Conservation (phyloP, 306 rosid species). For the Pterocarpus santalinus region DNA sequence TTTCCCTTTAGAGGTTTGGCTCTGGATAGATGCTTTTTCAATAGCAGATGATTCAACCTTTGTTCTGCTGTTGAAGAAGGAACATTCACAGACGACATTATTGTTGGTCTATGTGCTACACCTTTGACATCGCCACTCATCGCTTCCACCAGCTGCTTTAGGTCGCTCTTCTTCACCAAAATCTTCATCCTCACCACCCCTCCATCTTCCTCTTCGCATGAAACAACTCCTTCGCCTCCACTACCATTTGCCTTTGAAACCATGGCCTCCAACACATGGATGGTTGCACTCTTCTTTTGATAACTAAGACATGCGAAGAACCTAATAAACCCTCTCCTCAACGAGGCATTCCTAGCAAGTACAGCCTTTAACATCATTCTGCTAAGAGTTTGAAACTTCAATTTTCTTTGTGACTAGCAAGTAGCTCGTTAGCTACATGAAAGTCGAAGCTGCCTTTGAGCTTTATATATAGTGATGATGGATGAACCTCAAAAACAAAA, state of each 20-base stretch:
- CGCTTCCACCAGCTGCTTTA: conserved; percentile 55
- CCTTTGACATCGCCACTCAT: conserved; percentile 15
- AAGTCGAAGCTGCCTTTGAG: not conserved
- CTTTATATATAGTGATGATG: not conserved
- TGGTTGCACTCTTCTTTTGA: conserved; percentile 17
- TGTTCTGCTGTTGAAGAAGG: conserved; percentile 48
- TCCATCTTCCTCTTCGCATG: conserved; percentile 55
- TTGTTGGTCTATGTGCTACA: not conserved
- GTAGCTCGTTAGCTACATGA: not conserved
- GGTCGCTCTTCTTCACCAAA: conserved; percentile 56
- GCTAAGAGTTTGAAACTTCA: not conserved
- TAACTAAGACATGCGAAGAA: not conserved
- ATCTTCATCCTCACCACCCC: conserved; percentile 71
- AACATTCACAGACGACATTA: not conserved
- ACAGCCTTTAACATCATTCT: conserved; percentile 52
- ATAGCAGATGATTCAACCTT: conserved; percentile 43
- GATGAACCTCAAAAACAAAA: not conserved
- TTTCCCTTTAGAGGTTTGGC: conserved; percentile 42
- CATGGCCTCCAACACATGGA: conserved; percentile 41
- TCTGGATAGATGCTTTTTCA: conserved; percentile 48
- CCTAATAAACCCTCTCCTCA: conserved; percentile 45
- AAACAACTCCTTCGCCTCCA: conserved; percentile 47
- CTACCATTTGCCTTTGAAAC: conserved; percentile 32
- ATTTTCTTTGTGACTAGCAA: not conserved
- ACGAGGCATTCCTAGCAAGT: conserved; percentile 1